Evolutionary conservation across 495 filamentous ascomycete genomes (phyloP).

Genomic region (Penicillium alfredii): DNA sequence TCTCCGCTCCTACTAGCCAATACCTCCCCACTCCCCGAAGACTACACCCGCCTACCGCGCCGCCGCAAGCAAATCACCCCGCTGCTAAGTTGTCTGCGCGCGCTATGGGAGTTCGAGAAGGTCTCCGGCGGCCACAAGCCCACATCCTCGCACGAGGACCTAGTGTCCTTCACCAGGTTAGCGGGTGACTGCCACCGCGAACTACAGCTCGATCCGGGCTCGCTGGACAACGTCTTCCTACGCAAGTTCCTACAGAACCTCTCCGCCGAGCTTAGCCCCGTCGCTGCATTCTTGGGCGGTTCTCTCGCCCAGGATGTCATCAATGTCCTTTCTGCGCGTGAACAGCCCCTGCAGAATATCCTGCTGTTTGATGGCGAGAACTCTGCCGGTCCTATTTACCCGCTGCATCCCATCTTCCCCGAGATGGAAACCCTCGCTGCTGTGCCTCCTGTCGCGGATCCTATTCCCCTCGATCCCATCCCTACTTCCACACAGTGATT

Average conservation of each 20-base stretch:
- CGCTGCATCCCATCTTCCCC: slow-evolving; percentile 66
- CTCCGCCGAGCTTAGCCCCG: slow-evolving; percentile 74
- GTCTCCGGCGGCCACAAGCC: slow-evolving; percentile 48
- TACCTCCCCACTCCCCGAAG: slow-evolving; percentile 63
- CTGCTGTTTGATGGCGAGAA: slow-evolving; percentile 83
- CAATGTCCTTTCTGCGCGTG: slow-evolving; percentile 81
- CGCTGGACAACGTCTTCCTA: slow-evolving; percentile 72
- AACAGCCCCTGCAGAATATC: slow-evolving; percentile 95
- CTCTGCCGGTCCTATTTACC: slow-evolving; percentile 70
- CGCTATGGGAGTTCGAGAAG: slow-evolving; percentile 72
- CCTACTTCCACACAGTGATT: slow-evolving; percentile 4
- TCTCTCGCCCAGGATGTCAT: slow-evolving; percentile 93
- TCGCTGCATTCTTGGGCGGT: slow-evolving; percentile 84
- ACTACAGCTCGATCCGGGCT: slow-evolving; percentile 69
- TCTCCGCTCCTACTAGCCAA: slow-evolving; percentile 75
- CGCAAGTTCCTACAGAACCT: slow-evolving; percentile 76
- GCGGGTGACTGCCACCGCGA: slow-evolving; percentile 69
- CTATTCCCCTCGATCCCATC: slow-evolving; percentile 26
- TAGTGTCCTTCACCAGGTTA: slow-evolving; percentile 66
- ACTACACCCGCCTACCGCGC: slow-evolving; percentile 58
- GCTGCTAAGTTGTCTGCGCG: slow-evolving; percentile 72
- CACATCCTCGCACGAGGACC: slow-evolving; percentile 51
- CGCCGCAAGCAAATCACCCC: slow-evolving; percentile 71
- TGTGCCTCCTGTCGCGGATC: slow-evolving; percentile 27
- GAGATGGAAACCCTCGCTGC: slow-evolving; percentile 27